phyloP scores from a whole-genome alignment of 805 yeast genomes.

The Starmerella etchellsii region DNA sequence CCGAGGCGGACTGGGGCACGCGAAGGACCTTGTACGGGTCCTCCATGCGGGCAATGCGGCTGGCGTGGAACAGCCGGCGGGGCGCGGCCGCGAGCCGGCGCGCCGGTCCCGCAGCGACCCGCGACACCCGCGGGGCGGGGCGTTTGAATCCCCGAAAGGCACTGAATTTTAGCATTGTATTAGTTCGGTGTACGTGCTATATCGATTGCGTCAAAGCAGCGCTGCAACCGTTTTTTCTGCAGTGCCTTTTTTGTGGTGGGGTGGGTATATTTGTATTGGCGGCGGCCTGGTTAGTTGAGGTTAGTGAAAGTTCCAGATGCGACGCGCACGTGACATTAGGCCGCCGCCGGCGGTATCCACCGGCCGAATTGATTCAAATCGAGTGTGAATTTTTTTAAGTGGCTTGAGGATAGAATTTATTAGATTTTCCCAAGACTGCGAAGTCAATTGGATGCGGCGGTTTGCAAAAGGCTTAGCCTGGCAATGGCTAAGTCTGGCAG shows the following conservation, averaged over 20 bases:
- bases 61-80: constrained; percentile 12
- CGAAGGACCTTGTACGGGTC: constrained; percentile 86
- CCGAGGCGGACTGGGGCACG: constrained; percentile 53
- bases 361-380: too few relatives aligned
- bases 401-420: too few relatives aligned
- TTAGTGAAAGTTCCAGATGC: not conserved
- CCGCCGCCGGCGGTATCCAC: too few relatives aligned
- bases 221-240: too few relatives aligned
- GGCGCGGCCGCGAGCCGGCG: not conserved
- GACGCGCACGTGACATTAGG: not conserved
- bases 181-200: too few relatives aligned
- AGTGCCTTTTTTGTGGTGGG: not conserved
- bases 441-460: too few relatives aligned
- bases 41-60: constrained; percentile 19
- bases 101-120: not conserved
- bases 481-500: too few relatives aligned
- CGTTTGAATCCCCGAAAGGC: not conserved
- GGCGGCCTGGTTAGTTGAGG: not conserved
- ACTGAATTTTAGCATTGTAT: not conserved
- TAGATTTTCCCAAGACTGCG: too few relatives aligned
- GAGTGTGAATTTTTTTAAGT: too few relatives aligned
- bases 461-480: too few relatives aligned
- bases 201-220: too few relatives aligned
- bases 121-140: not conserved
- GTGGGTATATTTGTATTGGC: not conserved